Evolutionary conservation across 2,329 filamentous ascomycete species (phyloP).

Genomic region (Scedosporium minutisporum): DNA sequence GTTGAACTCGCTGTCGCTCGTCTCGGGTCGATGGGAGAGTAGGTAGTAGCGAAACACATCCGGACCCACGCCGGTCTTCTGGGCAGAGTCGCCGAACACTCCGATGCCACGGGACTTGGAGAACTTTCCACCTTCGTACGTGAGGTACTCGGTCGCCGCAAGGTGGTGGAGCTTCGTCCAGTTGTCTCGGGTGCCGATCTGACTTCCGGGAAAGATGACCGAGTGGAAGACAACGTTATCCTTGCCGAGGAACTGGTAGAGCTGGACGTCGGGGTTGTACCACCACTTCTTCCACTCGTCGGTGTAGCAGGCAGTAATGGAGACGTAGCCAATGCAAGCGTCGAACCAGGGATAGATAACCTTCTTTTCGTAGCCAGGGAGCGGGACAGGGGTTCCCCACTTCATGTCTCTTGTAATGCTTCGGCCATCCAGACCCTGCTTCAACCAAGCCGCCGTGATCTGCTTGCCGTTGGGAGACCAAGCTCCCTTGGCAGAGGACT

Average conservation of each 20-base stretch:
- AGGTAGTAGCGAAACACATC: slow-evolving; percentile 95
- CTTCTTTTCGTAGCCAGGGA: slow-evolving; percentile 47
- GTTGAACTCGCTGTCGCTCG: slow-evolving; percentile 79
- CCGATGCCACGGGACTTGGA: slow-evolving; percentile 83
- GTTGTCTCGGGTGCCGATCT: slow-evolving; percentile 72
- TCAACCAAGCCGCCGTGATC: slow-evolving; percentile 74
- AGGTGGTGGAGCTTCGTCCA: slow-evolving; percentile 89
- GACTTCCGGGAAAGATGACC: slow-evolving; percentile 81
- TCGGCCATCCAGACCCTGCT: slow-evolving; percentile 73
- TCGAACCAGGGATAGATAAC: slow-evolving; percentile 94
- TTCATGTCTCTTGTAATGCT: slow-evolving; percentile 88
- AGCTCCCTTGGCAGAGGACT: slow-evolving; percentile 61
- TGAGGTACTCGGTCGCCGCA: slow-evolving; percentile 78
- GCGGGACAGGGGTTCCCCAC: slow-evolving; percentile 63
- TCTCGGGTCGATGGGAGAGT: slow-evolving; percentile 75
- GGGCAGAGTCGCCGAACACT: slow-evolving; percentile 84
- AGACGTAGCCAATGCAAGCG: slow-evolving; percentile 89
- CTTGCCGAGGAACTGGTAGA: slow-evolving; percentile 96
- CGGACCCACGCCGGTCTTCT: slow-evolving; percentile 72
- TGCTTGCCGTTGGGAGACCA: slow-evolving; percentile 68
- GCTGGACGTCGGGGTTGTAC: slow-evolving; percentile 77
- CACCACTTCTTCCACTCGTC: slow-evolving; percentile 89
- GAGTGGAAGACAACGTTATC: slow-evolving; percentile 50
- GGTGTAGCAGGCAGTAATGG: slow-evolving; percentile 86
- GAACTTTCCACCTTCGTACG: slow-evolving; percentile 86